Evolutionary conservation across 2,329 filamentous ascomycete genomes (phyloP).

Genomic region (Fusarium newnesense): DNA sequence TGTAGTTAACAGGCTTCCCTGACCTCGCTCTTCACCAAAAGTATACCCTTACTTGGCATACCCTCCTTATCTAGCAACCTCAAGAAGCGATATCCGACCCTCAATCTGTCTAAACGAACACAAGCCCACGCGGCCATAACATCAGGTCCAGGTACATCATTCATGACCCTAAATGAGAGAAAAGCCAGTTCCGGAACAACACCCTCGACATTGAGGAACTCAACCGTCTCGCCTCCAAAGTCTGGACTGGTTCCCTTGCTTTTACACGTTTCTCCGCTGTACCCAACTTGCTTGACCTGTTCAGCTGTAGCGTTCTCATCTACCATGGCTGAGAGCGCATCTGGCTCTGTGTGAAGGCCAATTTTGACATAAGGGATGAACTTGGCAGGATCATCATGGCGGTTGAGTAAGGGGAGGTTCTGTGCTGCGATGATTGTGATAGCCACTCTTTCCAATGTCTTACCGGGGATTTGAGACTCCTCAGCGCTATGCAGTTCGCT

Average conservation of each 20-base stretch:
- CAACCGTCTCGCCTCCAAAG: slow-evolving; percentile 3
- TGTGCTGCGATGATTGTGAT: slow-evolving; percentile 7
- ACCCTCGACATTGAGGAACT: slow-evolving; percentile 2
- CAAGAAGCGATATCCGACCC: slow-evolving; percentile 14
- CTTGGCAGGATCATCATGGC: background rate
- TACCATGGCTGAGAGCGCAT: background rate
- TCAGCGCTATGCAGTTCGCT: accelerated
- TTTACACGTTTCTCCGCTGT: slow-evolving; percentile 1
- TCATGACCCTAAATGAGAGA: slow-evolving; percentile 5
- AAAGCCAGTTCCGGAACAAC: slow-evolving; percentile 11
- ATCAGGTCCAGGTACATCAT: slow-evolving; percentile 9
- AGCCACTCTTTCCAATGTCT: background rate
- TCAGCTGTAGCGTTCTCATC: background rate
- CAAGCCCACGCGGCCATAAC: slow-evolving; percentile 13
- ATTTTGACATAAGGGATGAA: slow-evolving; percentile 16
- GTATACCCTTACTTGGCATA: background rate
- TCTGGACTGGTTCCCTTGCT: slow-evolving; percentile 1
- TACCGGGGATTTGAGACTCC: background rate
- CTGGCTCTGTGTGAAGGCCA: slow-evolving; percentile 1
- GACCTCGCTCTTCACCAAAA: background rate
- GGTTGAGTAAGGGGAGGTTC: background rate
- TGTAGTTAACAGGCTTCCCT: background rate
- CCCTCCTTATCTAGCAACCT: slow-evolving; percentile 1
- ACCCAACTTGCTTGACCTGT: background rate
- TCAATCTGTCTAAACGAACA: slow-evolving; percentile 2